Evolutionary conservation across 2,329 filamentous ascomycete genomes (phyloP).

Genomic region (Teratosphaeria nubilosa): DNA sequence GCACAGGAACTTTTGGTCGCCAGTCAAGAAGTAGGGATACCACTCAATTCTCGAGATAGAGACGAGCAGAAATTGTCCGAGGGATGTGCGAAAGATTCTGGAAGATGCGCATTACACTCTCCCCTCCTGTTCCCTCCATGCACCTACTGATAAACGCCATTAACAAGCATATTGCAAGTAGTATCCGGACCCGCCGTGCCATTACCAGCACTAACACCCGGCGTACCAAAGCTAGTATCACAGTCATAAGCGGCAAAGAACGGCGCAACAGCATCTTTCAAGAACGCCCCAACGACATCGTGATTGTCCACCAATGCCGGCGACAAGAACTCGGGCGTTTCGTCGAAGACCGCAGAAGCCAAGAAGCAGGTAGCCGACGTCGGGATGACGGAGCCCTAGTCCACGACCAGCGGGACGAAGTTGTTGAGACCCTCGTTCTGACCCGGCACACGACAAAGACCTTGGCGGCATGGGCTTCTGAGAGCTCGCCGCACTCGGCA

Average conservation of each 20-base stretch:
- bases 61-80: no score
- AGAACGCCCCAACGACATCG: constrained; percentile 14
- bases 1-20: no score
- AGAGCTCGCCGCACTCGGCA: constrained; percentile 11
- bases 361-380: constrained; percentile 16
- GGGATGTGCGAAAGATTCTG: no score
- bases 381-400: constrained; percentile 10
- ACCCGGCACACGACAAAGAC: constrained; percentile 14
- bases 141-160: constrained; percentile 10
- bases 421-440: constrained; percentile 19
- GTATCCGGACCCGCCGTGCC: constrained; percentile 5
- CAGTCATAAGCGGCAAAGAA: constrained; percentile 16
- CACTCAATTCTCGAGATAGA: no score
- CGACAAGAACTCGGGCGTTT: constrained; percentile 14
- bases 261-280: constrained; percentile 14
- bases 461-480: constrained; percentile 8
- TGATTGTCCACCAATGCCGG: constrained; percentile 13
- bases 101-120: no score
- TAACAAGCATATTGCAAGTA: constrained; percentile 10
- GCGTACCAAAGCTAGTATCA: constrained; percentile 4
- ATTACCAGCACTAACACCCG: constrained; percentile 6
- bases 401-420: constrained; percentile 17
- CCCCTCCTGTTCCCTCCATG: no score
- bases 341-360: constrained; percentile 15
- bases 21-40: no score